Evolutionary conservation across 129 eudicot genomes (phyloP).

Genomic region (Flaveria trinervia): DNA sequence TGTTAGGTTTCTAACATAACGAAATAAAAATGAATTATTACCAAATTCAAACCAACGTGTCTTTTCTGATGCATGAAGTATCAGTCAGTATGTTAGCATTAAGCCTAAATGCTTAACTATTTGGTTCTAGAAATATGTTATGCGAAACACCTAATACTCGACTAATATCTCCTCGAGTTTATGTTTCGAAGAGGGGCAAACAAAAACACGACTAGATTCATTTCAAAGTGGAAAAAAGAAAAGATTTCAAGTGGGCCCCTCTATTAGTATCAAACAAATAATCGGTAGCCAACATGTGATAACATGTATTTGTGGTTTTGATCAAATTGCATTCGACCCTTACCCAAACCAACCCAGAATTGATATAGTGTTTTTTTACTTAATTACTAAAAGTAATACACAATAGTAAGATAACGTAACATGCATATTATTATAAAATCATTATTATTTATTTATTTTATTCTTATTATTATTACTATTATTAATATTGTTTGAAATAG

Average conservation of each 20-base stretch:
- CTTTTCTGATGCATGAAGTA: neutral
- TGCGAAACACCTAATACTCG: neutral
- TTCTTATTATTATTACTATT: too few species aligned
- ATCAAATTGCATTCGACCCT: too few species aligned
- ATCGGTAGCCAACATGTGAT: too few species aligned
- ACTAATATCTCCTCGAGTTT: neutral
- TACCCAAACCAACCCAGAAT: too few species aligned
- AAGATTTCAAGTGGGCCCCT: neutral
- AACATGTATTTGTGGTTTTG: too few species aligned
- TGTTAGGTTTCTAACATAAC: neutral
- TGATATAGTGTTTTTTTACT: too few species aligned
- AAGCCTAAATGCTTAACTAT: neutral
- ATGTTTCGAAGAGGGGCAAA: neutral
- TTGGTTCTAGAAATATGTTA: neutral
- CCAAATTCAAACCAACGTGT: neutral
- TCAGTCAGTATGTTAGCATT: too few species aligned
- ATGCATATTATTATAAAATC: too few species aligned
- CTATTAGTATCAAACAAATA: too few species aligned
- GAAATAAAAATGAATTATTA: neutral
- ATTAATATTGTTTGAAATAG: neutral
- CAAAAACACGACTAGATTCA: neutral
- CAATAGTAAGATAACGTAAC: too few species aligned
- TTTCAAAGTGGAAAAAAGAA: neutral
- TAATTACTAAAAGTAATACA: too few species aligned
- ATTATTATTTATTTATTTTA: too few species aligned